Percentiles rank a stretch among this genome's conserved stretches.
These are phyloP conservation scores for Podila verticillata DNA, from an alignment of 192 early-diverging fungal species.

Conservation along the genomic window DNA sequence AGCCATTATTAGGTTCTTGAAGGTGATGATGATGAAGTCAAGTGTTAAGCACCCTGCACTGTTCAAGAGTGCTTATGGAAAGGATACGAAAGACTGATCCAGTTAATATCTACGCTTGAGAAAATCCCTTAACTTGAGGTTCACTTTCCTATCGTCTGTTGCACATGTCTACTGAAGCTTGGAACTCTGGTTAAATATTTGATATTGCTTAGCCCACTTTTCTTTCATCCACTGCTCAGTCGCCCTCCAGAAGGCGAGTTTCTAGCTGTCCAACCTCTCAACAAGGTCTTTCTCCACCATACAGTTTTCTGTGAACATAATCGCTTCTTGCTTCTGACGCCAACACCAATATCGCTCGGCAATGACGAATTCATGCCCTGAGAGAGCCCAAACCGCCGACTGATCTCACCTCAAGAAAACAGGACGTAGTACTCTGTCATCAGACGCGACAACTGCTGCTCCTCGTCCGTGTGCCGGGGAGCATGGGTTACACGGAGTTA, in stretches of 20 bases:
- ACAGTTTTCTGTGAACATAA: slow-evolving; percentile 39
- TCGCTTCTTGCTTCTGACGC: slow-evolving; percentile 23
- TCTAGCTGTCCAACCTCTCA: slow-evolving; percentile 30
- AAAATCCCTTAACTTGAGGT: no score
- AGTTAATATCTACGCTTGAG: no score
- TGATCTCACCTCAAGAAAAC: slow-evolving; percentile 44
- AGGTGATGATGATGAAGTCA: no score
- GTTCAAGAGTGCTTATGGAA: no score
- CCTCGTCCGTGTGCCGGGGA: slow-evolving; percentile 34
- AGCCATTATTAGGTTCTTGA: no score
- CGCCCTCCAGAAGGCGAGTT: slow-evolving; percentile 22
- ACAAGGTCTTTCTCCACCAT: slow-evolving; percentile 40
- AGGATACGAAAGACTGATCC: no score
- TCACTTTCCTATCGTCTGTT: no score
- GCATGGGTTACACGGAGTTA: no score
- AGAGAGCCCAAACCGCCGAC: slow-evolving; percentile 16
- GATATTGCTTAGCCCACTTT: slow-evolving; percentile 9
- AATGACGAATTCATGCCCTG: slow-evolving; percentile 14
- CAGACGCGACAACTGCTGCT: slow-evolving; percentile 8
- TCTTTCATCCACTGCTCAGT: slow-evolving; percentile 18
- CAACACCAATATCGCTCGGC: slow-evolving; percentile 27
- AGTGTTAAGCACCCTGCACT: no score
- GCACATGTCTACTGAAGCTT: no score
- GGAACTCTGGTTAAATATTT: no score
- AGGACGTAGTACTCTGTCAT: slow-evolving; percentile 34